A percentile compares a stretch with the other conserved stretches of the same genome.
These are phyloP conservation scores for Podaxis sp. DNA, from an alignment of 768 basidiomycete species.

Conservation along the genomic window DNA sequence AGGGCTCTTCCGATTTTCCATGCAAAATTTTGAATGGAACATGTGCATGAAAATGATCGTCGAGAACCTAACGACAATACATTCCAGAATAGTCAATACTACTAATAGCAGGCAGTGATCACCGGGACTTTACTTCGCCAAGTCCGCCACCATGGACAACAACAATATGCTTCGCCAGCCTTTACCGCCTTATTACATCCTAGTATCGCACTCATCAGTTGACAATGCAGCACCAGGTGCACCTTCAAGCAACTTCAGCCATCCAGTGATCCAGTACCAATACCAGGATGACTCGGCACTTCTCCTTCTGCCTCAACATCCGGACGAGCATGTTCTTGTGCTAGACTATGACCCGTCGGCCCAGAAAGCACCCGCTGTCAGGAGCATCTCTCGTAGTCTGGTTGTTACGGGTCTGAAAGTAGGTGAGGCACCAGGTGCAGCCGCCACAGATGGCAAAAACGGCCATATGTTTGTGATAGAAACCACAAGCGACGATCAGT, in stretches of 20 bases:
- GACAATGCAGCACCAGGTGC: constrained; percentile 29
- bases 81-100: neutral
- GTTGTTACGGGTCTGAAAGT: constrained; percentile 57
- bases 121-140: neutral
- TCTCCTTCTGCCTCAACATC: constrained; percentile 53
- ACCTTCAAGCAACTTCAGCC: constrained; percentile 46
- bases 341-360: constrained; percentile 59
- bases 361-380: constrained; percentile 37
- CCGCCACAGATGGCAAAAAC: constrained; percentile 47
- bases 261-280: constrained; percentile 77
- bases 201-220: constrained; percentile 55
- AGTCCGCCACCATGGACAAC: constrained; percentile 1
- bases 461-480: constrained; percentile 75
- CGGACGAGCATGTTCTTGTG: constrained; percentile 69
- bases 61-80: neutral
- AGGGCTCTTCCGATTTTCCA: neutral
- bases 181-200: constrained; percentile 61
- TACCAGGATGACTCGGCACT: constrained; percentile 75
- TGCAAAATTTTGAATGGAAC: neutral
- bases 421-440: constrained; percentile 70
- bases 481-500: constrained; percentile 56
- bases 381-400: constrained; percentile 42
- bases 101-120: neutral
- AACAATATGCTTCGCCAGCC: neutral
- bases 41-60: neutral